Conservation (phyloP, 2,329 filamentous ascomycete genomes). For the Venturia oleaginea region DNA sequence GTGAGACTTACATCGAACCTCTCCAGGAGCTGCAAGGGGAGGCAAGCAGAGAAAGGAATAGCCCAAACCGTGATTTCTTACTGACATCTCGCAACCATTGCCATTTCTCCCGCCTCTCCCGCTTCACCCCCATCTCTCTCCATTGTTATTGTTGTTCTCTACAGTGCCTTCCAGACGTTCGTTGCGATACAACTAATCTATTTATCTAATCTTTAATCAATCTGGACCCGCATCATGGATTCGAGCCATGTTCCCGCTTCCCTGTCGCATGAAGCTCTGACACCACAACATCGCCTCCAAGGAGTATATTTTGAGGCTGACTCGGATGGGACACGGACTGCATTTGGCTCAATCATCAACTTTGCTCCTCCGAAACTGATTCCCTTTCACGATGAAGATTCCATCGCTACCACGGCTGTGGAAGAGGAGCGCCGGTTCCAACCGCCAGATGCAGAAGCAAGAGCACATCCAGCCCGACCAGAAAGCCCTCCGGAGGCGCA, state of each 20-base stretch:
- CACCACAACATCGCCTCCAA: not conserved
- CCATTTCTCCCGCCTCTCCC: not conserved
- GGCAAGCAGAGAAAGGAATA: not conserved
- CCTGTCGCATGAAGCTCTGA: not conserved
- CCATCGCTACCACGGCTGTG: not conserved
- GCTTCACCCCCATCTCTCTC: not conserved
- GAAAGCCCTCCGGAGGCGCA: not conserved
- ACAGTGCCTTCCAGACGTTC: not conserved
- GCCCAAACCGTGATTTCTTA: not conserved
- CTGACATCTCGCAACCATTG: not conserved
- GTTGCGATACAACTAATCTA: not conserved
- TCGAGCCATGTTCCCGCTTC: not conserved
- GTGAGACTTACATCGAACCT: not conserved
- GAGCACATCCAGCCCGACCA: not conserved
- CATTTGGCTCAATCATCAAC: not conserved
- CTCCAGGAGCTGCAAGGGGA: not conserved
- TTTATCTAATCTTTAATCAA: not conserved
- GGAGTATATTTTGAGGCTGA: not conserved
- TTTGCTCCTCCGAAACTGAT: not conserved
- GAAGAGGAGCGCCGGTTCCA: not conserved
- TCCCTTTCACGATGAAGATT: not conserved
- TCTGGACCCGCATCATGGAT: not conserved
- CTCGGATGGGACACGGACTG: not conserved
- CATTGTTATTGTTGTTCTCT: not conserved
- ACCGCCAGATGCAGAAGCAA: not conserved